Conservation (phyloP, 768 basidiomycete species). For the Boletus bicolor region DNA sequence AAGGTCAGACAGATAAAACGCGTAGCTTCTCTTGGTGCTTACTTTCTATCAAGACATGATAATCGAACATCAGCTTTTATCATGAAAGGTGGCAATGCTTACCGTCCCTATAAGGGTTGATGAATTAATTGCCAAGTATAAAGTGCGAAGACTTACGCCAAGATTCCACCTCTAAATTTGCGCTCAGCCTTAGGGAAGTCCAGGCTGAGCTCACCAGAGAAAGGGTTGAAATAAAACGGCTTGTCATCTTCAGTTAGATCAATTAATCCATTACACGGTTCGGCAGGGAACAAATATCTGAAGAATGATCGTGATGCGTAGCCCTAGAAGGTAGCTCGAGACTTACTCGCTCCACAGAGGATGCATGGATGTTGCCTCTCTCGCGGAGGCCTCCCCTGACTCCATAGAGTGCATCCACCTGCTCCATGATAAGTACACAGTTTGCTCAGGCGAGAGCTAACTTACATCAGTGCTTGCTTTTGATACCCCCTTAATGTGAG, state of each 20-base stretch:
- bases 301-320: constrained; percentile 3
- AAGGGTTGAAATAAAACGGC: constrained; percentile 86
- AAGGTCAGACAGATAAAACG: constrained; percentile 1
- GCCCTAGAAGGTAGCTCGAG: background rate
- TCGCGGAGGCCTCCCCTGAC: constrained; percentile 64
- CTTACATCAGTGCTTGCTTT: constrained; percentile 83
- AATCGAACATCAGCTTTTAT: constrained; percentile 5
- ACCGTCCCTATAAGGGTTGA: constrained; percentile 33
- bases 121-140: constrained; percentile 7
- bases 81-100: constrained; percentile 3
- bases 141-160: constrained; percentile 59
- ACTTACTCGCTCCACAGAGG: constrained; percentile 92
- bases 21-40: constrained; percentile 21
- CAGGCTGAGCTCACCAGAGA: constrained; percentile 85
- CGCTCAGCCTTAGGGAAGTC: constrained; percentile 79
- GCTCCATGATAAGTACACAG: background rate
- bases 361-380: constrained; percentile 75
- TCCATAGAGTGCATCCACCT: constrained; percentile 95
- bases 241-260: constrained; percentile 80
- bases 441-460: background rate
- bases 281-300: constrained; percentile 73
- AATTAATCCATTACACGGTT: constrained; percentile 56
- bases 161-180: constrained; percentile 80
- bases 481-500: constrained; percentile 83
- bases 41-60: constrained; percentile 45